Evolutionary conservation across 139 green algal genomes (phyloP).

Genomic region (Chlorella sp.): DNA sequence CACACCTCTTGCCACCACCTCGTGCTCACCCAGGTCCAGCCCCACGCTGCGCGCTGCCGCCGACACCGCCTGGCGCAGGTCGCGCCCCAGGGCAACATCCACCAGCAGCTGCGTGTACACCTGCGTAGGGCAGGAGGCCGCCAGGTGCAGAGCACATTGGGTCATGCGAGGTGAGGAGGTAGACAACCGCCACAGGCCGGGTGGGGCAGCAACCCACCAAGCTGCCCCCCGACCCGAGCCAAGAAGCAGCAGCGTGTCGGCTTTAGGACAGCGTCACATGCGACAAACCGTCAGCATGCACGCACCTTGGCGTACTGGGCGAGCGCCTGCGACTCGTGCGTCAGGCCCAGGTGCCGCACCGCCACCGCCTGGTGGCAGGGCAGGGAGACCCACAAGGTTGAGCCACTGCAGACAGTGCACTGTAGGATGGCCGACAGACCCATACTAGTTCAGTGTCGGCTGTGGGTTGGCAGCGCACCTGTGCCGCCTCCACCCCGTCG

Average conservation of each 20-base stretch:
- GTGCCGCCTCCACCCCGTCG: not conserved
- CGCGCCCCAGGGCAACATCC: not conserved
- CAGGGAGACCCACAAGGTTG: too few relatives aligned
- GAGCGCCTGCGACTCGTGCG: slow-evolving; percentile 14
- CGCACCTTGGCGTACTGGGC: slow-evolving; percentile 1
- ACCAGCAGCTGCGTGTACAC: slow-evolving; percentile 18
- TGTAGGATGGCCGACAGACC: too few relatives aligned
- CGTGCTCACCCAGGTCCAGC: slow-evolving; percentile 13
- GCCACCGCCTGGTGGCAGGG: not conserved
- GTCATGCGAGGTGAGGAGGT: not conserved
- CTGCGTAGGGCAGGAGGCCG: not conserved
- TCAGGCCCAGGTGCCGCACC: slow-evolving; percentile 26
- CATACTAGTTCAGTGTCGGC: too few relatives aligned
- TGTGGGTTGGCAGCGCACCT: not conserved
- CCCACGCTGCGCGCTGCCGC: slow-evolving; percentile 9
- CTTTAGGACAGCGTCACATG: too few relatives aligned
- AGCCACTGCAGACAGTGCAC: too few relatives aligned
- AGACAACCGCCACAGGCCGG: too few relatives aligned
- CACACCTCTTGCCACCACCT: not conserved
- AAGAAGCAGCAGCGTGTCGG: too few relatives aligned
- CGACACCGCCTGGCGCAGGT: not conserved
- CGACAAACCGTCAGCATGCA: too few relatives aligned
- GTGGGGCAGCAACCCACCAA: too few relatives aligned
- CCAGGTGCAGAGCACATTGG: not conserved
- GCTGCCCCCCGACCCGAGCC: too few relatives aligned